phyloP scores from a whole-genome alignment of 306 rosid species.

The Dalbergia cultrata region DNA sequence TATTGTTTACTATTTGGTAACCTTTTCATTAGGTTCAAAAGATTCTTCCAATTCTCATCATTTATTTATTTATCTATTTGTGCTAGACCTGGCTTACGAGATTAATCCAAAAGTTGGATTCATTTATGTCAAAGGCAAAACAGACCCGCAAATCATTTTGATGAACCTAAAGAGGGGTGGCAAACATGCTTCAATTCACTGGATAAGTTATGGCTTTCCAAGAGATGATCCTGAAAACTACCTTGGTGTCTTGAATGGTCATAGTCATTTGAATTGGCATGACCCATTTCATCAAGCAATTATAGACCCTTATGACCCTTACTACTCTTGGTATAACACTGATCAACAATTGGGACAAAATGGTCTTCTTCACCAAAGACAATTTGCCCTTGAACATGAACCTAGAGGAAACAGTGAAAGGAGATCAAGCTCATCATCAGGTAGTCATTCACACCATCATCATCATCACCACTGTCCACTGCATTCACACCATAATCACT shows the following conservation, averaged over 20 bases:
- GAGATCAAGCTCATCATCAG: not conserved
- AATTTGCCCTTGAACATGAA: not conserved
- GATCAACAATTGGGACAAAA: not conserved
- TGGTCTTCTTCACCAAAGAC: not conserved
- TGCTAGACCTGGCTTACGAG: conserved; percentile 11
- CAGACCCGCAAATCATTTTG: conserved; percentile 20
- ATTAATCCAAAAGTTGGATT: conserved; percentile 2
- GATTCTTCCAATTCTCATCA: not conserved
- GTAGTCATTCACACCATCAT: not conserved
- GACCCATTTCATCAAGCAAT: conserved; percentile 11
- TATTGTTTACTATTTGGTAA: not conserved
- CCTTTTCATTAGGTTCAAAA: too few species aligned
- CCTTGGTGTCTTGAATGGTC: too few species aligned
- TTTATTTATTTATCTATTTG: not conserved
- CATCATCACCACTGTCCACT: not conserved
- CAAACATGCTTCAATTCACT: conserved; percentile 32
- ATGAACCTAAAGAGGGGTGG: conserved; percentile 23
- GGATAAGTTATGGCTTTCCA: conserved; percentile 25
- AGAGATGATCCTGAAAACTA: not conserved
- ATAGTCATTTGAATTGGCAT: not conserved
- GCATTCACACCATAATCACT: not conserved
- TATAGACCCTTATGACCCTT: not conserved
- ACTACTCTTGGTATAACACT: not conserved
- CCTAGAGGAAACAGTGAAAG: not conserved
- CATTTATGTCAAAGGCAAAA: conserved; percentile 36